Evolutionary conservation across 2,329 filamentous ascomycete species (phyloP).

Genomic region (Ophiobolus disseminans): DNA sequence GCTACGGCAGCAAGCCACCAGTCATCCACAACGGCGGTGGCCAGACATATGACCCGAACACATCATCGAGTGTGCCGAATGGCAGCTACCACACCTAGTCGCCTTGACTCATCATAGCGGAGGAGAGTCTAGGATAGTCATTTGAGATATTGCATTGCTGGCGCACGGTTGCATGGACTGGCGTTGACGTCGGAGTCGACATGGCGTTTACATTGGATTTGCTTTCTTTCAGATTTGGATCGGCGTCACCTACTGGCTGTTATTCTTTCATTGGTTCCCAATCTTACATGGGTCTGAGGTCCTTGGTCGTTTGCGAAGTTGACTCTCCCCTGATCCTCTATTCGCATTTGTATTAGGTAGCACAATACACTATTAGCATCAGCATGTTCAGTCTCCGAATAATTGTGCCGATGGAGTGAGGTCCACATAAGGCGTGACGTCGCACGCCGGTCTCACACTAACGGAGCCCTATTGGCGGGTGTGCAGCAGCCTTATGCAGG

Average conservation of each 20-base stretch:
- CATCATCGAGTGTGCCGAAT: conserved; percentile 36
- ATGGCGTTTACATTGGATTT: no score
- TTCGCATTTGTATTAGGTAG: no score
- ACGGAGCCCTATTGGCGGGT: neutral
- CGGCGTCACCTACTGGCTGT: no score
- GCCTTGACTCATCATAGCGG: neutral
- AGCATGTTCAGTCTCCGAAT: neutral
- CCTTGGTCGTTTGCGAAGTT: neutral
- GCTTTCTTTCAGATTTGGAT: no score
- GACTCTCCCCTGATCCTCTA: conserved; percentile 1
- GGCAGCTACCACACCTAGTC: conserved; percentile 39
- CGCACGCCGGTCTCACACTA: neutral
- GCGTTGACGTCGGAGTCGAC: no score
- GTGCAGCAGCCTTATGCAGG: neutral
- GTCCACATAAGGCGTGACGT: neutral
- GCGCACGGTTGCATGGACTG: no score
- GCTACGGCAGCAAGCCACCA: conserved; percentile 38
- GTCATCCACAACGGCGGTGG: conserved; percentile 42
- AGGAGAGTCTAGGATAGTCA: neutral
- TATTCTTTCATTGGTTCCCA: no score
- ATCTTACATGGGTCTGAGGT: neutral
- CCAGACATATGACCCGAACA: conserved; percentile 36
- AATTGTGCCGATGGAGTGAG: neutral
- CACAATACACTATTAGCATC: neutral
- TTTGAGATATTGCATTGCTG: no score